Evolutionary conservation across 495 filamentous ascomycete genomes (phyloP).

Genomic region (Penicillium herquei): DNA sequence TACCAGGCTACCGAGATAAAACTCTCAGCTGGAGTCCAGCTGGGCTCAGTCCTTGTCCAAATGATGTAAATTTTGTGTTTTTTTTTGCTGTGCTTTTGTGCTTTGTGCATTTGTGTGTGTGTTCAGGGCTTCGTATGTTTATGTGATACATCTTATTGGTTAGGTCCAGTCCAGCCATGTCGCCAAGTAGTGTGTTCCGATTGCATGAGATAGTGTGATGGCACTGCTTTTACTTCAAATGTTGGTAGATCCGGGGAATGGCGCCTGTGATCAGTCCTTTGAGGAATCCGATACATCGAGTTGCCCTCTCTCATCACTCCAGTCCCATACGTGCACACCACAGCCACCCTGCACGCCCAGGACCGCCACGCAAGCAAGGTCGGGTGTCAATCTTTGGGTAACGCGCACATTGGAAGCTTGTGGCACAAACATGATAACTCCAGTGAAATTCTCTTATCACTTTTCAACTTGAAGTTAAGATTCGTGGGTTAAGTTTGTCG

Average conservation of each 20-base stretch:
- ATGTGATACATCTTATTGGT: constrained; percentile 26
- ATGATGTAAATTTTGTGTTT: neutral
- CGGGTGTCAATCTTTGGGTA: constrained; percentile 7
- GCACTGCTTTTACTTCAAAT: constrained; percentile 16
- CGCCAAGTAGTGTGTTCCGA: constrained; percentile 28
- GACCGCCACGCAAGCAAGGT: constrained; percentile 24
- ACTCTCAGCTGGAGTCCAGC: neutral
- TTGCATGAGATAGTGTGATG: constrained; percentile 27
- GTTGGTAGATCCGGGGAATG: constrained; percentile 26
- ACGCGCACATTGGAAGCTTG: constrained; percentile 5
- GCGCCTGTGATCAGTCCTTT: constrained; percentile 18
- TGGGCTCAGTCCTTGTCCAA: neutral
- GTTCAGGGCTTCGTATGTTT: neutral
- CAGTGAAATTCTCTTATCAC: too few relatives aligned
- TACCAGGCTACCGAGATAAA: neutral
- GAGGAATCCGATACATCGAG: constrained; percentile 9
- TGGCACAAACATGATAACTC: constrained; percentile 10
- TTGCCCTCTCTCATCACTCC: neutral
- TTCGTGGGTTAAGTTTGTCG: neutral
- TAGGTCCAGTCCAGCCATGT: constrained; percentile 16
- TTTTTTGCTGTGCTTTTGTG: neutral
- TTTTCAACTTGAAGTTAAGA: too few relatives aligned
- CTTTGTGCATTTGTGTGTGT: too few relatives aligned
- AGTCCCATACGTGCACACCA: constrained; percentile 3
- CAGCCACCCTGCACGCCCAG: constrained; percentile 12